Evolutionary conservation across 2,329 filamentous ascomycete genomes (phyloP).

Genomic region (Colletotrichum orbiculare): DNA sequence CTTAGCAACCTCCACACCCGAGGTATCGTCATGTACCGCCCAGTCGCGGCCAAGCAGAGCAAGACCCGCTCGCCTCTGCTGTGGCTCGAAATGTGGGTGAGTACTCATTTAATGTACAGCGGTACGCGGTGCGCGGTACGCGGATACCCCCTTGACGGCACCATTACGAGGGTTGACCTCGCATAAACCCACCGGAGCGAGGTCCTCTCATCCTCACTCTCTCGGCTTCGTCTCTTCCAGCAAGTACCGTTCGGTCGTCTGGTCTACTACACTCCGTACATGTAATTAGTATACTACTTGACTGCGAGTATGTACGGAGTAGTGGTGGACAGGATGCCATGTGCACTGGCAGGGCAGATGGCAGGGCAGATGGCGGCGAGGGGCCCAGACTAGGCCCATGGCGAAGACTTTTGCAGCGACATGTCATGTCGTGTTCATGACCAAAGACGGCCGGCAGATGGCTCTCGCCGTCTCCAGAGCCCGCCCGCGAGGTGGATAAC

Average conservation of each 20-base stretch:
- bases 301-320: too few species aligned
- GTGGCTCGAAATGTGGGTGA: too few species aligned
- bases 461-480: conserved; percentile 22
- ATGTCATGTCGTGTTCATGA: conserved; percentile 33
- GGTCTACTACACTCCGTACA: background rate
- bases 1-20: conserved; percentile 32
- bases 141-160: conserved; percentile 26
- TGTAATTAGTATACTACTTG: too few species aligned
- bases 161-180: conserved; percentile 28
- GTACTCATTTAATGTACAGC: too few species aligned
- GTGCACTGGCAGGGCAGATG: too few species aligned
- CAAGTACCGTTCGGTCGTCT: conserved; percentile 23
- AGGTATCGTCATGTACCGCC: conserved; percentile 32
- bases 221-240: conserved; percentile 12
- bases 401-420: conserved; percentile 20
- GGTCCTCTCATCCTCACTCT: background rate
- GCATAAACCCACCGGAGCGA: conserved; percentile 21
- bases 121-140: too few species aligned
- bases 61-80: conserved; percentile 12
- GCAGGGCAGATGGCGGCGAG: conserved; percentile 6
- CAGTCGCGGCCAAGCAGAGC: conserved; percentile 12
- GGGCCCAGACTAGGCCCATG: conserved; percentile 20
- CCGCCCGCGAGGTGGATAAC: conserved; percentile 17
- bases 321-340: too few species aligned
- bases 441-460: conserved; percentile 4